Evolutionary conservation across 345 rosid genomes (phyloP), one percentile per base, ranked within the genome.

Genomic region (Passiflora organensis): DNA sequence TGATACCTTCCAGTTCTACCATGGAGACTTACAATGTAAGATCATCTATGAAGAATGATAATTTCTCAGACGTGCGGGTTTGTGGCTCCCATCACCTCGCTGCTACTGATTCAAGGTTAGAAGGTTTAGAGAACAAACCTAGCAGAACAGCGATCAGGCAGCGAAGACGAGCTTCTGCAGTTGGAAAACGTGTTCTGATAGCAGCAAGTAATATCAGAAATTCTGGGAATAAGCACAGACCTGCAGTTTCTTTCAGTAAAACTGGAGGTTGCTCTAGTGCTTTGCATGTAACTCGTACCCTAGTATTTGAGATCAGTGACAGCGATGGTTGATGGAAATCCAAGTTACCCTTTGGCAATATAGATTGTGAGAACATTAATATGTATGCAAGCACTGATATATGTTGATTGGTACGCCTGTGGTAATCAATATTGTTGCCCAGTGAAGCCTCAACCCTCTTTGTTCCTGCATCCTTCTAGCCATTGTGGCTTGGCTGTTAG

Each of bases 231-330:
- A 67, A 65, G 56, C 67, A 39, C 57, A 58, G 51, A 19, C 58
- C 80, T 5, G 3, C 32, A 34, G 32, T 52, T 49, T 66, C 70
- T 56, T 60, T 66, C 23, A 45, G 53, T 62, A 75, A 58, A 53
- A 14, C 55, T 63, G 58, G 56, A 70, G 57, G 12, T 49, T 51
- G 36, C 13, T 14, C 32, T 13, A 47, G 48, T 16, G 25, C 53
- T 16, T 14, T 66, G 46, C 66, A 51, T 53, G 21, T 47, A 46
- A 36, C 59, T 9, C 77, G 51, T 51, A 66, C 36, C 47, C 25
- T 53, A 19, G 73, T 46, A 20, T 82, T 74, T 55, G 84, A 82
- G 60, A 67, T 82, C 15, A 72, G 82, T 17, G 71, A 70, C 66
- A 62, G 44, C 2, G 82, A 72, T 25, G 70, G 68, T 53, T 67